A percentile compares a stretch with the other conserved stretches of the same genome.
Conservation (phyloP, 1,284 basidiomycete species). For the Fereydounia khargensis region DNA sequence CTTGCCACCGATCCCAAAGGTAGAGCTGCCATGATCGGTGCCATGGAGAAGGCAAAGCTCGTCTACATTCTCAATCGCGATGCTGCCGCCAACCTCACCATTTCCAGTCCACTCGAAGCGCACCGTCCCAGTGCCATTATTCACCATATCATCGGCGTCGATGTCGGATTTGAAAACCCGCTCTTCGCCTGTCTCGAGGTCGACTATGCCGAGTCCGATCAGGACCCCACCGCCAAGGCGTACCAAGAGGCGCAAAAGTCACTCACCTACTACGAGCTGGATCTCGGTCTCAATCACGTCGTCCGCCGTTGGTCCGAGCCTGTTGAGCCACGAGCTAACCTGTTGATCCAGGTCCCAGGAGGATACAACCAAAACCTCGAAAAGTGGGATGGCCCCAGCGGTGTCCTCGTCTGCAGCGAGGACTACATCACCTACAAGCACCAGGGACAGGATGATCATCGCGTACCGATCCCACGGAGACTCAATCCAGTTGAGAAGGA, state of each 20-base stretch:
- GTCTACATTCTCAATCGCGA: slow-evolving; percentile 56
- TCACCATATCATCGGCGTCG: slow-evolving; percentile 51
- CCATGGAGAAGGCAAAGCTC: slow-evolving; percentile 54
- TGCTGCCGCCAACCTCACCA: slow-evolving; percentile 54
- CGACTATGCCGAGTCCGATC: slow-evolving; percentile 54
- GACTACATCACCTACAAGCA: slow-evolving; percentile 56
- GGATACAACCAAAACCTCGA: slow-evolving; percentile 53
- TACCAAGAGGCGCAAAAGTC: slow-evolving; percentile 40
- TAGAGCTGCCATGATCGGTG: slow-evolving; percentile 52
- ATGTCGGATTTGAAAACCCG: slow-evolving; percentile 56
- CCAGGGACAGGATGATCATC: slow-evolving; percentile 48
- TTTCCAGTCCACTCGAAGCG: slow-evolving; percentile 55
- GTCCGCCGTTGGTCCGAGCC: slow-evolving; percentile 54
- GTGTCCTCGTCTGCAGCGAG: slow-evolving; percentile 55
- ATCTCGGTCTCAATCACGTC: slow-evolving; percentile 56
- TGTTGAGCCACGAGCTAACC: slow-evolving; percentile 44
- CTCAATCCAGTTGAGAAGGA: slow-evolving; percentile 39
- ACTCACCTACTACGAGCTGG: slow-evolving; percentile 57
- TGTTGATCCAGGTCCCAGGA: slow-evolving; percentile 53
- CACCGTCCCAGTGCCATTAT: slow-evolving; percentile 48
- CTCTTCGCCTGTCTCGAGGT: slow-evolving; percentile 55
- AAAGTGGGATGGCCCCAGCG: slow-evolving; percentile 55
- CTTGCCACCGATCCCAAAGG: slow-evolving; percentile 56
- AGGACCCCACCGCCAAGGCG: slow-evolving; percentile 50
- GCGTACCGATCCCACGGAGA: slow-evolving; percentile 53